phyloP scores from a whole-genome alignment of 2,329 filamentous ascomycete species.

The Colletotrichum sidae region DNA sequence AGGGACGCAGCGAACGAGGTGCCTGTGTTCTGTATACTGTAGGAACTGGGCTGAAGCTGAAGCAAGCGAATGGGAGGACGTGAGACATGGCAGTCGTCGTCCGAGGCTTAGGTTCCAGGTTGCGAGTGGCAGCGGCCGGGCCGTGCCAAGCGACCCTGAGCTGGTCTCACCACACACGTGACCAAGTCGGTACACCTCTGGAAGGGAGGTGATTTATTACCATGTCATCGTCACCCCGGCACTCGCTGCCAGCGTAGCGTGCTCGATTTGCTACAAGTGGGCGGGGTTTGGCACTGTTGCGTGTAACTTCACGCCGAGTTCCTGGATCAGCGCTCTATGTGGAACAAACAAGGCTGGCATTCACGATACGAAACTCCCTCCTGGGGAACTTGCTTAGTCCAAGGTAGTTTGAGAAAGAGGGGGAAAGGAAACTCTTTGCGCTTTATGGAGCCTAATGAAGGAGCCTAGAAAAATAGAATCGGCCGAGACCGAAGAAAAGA shows the following conservation, averaged over 20 bases:
- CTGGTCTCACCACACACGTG: slow-evolving; percentile 12
- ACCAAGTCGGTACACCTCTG: no score
- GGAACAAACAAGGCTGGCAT: no score
- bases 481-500: background rate
- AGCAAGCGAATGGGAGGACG: background rate
- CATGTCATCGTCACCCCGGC: background rate
- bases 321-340: background rate
- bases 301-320: slow-evolving; percentile 14
- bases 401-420: no score
- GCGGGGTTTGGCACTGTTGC: slow-evolving; percentile 8
- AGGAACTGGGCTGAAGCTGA: background rate
- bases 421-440: no score
- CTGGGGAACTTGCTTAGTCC: no score
- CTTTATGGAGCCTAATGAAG: background rate
- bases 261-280: background rate
- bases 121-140: slow-evolving; percentile 8
- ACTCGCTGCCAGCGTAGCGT: background rate
- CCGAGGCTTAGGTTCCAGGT: slow-evolving; percentile 4
- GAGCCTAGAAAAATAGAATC: background rate
- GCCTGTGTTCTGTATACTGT: no score
- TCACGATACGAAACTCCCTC: no score
- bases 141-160: slow-evolving; percentile 23
- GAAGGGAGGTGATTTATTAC: slow-evolving; percentile 14
- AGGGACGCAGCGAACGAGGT: no score
- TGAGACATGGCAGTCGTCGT: background rate